phyloP scores from a whole-genome alignment of 2,329 filamentous ascomycete species.

The Mariannaea sp. region DNA sequence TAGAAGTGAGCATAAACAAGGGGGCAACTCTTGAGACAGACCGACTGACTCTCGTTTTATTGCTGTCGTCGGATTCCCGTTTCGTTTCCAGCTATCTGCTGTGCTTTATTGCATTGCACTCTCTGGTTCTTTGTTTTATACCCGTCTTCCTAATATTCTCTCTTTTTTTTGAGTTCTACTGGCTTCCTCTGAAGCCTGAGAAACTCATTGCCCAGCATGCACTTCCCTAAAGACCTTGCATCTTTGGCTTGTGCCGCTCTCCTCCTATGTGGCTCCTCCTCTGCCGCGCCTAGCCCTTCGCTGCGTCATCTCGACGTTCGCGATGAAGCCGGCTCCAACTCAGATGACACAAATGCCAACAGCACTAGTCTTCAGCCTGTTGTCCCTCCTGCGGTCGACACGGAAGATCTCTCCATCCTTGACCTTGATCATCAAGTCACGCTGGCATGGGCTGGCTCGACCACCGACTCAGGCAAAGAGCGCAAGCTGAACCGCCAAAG shows the following conservation, averaged over 20 bases:
- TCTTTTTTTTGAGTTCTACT: not conserved
- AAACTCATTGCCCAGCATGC: not conserved
- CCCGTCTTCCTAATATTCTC: not conserved
- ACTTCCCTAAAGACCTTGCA: not conserved
- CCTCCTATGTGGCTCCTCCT: not conserved
- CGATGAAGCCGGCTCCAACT: not conserved
- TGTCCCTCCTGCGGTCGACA: slow-evolving; percentile 16
- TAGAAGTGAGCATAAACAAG: not conserved
- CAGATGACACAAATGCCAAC: not conserved
- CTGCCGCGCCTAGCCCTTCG: not conserved
- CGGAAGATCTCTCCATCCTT: slow-evolving; percentile 7
- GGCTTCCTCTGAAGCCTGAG: not conserved
- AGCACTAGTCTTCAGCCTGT: slow-evolving; percentile 16
- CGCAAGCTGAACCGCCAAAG: slow-evolving; percentile 19
- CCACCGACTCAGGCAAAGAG: not conserved
- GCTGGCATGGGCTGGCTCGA: slow-evolving; percentile 21
- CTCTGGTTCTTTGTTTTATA: too few species aligned
- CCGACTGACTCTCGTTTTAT: not conserved
- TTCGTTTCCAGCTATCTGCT: not conserved
- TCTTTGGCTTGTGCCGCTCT: not conserved
- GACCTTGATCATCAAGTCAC: not conserved
- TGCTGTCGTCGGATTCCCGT: not conserved
- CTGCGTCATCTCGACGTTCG: not conserved
- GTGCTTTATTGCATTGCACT: not conserved
- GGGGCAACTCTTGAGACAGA: not conserved